Percentiles rank a stretch among this genome's conserved stretches.
Conservation (phyloP, 2,329 filamentous ascomycete genomes). For the Pseudonectria foliicola region DNA sequence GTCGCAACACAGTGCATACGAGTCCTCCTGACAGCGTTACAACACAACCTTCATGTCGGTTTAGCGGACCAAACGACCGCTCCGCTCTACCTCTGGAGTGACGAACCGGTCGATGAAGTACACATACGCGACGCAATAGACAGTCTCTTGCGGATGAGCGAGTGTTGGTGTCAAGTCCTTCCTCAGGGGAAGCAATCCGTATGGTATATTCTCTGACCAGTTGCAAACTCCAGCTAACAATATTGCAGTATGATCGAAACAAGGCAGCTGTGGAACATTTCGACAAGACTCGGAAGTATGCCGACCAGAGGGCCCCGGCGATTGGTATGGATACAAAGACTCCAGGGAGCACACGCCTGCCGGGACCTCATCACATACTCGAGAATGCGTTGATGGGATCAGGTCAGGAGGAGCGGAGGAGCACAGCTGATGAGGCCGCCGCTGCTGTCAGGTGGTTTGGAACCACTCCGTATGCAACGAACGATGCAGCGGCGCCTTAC, state of each 20-base stretch:
- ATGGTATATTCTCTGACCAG: conserved; percentile 4
- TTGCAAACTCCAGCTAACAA: conserved; percentile 2
- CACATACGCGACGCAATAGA: conserved; percentile 27
- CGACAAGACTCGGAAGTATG: conserved; percentile 22
- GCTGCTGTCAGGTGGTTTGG: conserved; percentile 16
- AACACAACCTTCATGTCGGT: conserved; percentile 29
- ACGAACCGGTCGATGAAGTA: conserved; percentile 24
- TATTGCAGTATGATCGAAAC: conserved; percentile 22
- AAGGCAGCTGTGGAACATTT: conserved; percentile 25
- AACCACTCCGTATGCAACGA: conserved; percentile 1
- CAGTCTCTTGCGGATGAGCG: conserved; percentile 26
- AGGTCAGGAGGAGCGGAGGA: conserved; percentile 14
- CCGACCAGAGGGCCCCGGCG: conserved; percentile 13
- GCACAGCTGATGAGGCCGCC: conserved; percentile 11
- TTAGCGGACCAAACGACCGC: conserved; percentile 29
- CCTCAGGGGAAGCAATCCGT: conserved; percentile 23
- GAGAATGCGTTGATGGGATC: conserved; percentile 16
- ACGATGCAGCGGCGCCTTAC: conserved; percentile 1
- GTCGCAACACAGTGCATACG: conserved; percentile 24
- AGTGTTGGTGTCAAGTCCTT: conserved; percentile 26
- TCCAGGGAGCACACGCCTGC: conserved; percentile 11
- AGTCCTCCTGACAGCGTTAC: conserved; percentile 29
- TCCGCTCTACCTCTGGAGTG: conserved; percentile 24
- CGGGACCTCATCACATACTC: conserved; percentile 22
- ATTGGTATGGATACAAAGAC: conserved; percentile 6